Evolutionary conservation across 257 asterid genomes (phyloP), one percentile per base, ranked within the genome.

Genomic region (Marsdenia floribunda): DNA sequence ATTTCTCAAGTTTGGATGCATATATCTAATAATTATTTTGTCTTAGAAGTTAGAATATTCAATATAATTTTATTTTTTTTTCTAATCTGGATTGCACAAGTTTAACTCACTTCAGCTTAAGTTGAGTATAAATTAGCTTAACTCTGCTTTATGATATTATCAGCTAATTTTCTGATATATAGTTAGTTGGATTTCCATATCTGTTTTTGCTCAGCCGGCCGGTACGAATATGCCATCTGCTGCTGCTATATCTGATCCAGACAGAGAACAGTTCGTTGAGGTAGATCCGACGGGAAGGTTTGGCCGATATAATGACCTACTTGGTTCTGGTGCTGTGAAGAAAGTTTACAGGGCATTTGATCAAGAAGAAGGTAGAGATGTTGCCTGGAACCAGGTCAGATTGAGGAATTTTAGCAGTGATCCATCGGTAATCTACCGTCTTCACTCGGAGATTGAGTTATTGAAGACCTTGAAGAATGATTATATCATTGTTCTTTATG

Each of bases 301-400:
- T 19, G 82, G 82, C 9, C 70, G 82, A 6, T 78, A 78, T 53
- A 68, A 9, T n/a, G 82, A 78, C 12, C 55, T 78, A 6, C 78
- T 78, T 2, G 82, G 82, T 0, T 29, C 66, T 8, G 82, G 82
- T 21, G 66, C 82, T 5, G 82, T 78, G 55, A 78, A 78, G 44
- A 78, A 24, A 71, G 82, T 78, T 26, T 78, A 78, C 21, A 70
- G 75, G n/a, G 82, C 74, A 47, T 78, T 78, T 33, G 82, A 78
- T 73, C 82, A 78, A 73, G 74, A 29, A 15, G 82, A 78, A 58
- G 82, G 82, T 46, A 66, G 77, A 68, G 82, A 78, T 13, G 73
- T 78, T 22, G 82, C 82, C 0, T 78, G 82, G 82, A 78, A 78
- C 71, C 82, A 78, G 46, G 82, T 78, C 26, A 73, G 82, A 6